These are phyloP conservation scores for Taphrina wiesneri DNA, from an alignment of 1,139 yeast genomes.

Conservation along the genomic window DNA sequence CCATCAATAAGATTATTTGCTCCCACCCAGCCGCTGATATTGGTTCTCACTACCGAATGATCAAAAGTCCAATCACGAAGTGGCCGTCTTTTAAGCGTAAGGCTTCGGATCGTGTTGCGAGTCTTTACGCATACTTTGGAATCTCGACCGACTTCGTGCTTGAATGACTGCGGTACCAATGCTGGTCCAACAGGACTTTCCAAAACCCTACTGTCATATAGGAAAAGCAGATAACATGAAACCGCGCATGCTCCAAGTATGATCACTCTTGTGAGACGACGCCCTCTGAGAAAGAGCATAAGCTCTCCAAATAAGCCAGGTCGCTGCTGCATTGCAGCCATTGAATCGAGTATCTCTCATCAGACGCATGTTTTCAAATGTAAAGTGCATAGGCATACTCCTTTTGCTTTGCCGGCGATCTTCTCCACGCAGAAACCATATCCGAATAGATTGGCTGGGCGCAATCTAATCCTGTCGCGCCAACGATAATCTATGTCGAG, in stretches of 20 bases:
- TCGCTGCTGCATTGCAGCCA: background rate
- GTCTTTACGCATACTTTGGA: background rate
- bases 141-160: background rate
- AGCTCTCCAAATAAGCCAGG: background rate
- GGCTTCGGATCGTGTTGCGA: background rate
- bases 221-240: background rate
- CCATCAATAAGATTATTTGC: constrained; percentile 4
- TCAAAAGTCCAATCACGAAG: background rate
- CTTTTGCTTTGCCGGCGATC: too few relatives aligned
- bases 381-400: too few relatives aligned
- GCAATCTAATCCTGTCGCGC: too few relatives aligned
- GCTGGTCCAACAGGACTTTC: background rate
- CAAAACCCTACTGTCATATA: background rate
- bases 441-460: too few relatives aligned
- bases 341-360: background rate
- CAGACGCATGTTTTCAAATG: too few relatives aligned
- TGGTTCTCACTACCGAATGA: background rate
- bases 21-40: constrained; percentile 13
- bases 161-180: background rate
- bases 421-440: too few relatives aligned
- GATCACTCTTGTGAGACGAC: background rate
- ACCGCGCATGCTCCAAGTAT: background rate
- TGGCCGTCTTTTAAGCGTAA: background rate
- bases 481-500: too few relatives aligned
- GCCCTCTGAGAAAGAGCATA: background rate